phyloP scores from a whole-genome alignment of 179 eudicot species.

The Silene vulgaris region DNA sequence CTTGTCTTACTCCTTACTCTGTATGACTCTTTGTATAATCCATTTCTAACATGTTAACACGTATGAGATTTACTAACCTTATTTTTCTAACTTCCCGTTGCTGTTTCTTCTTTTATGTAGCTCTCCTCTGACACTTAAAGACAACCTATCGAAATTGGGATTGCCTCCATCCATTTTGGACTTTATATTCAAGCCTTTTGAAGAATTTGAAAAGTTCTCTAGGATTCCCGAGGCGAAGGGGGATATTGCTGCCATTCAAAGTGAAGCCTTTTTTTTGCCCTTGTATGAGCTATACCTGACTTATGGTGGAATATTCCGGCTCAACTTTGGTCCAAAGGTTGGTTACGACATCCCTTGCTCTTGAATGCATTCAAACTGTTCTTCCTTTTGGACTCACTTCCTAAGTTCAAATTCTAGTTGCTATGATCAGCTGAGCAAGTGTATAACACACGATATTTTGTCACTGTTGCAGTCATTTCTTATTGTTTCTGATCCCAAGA shows the following conservation, averaged over 20 bases:
- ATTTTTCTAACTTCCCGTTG: conserved; percentile 14
- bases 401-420: background rate
- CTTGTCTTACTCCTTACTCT: too few species aligned
- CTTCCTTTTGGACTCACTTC: background rate
- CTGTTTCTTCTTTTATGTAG: conserved; percentile 33
- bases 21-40: too few species aligned
- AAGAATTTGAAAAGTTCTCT: conserved; percentile 41
- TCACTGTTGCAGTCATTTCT: conserved; percentile 73
- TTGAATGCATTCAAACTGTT: background rate
- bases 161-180: conserved; percentile 49
- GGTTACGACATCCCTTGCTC: conserved; percentile 12
- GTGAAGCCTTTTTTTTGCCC: conserved; percentile 84
- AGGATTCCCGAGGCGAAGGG: conserved; percentile 88
- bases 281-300: conserved; percentile 90
- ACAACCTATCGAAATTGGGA: conserved; percentile 58
- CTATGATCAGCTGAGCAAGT: background rate
- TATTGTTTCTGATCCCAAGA: conserved; percentile 89
- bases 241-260: conserved; percentile 55
- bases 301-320: conserved; percentile 92
- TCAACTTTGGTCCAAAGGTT: conserved; percentile 97
- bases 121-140: conserved; percentile 44
- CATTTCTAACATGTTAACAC: too few species aligned
- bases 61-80: conserved; percentile 5
- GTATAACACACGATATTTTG: conserved; percentile 9
- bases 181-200: conserved; percentile 46